Base-by-base conservation (phyloP, 1,139 yeast genomes). In the Protomyces macrosporus region DNA sequence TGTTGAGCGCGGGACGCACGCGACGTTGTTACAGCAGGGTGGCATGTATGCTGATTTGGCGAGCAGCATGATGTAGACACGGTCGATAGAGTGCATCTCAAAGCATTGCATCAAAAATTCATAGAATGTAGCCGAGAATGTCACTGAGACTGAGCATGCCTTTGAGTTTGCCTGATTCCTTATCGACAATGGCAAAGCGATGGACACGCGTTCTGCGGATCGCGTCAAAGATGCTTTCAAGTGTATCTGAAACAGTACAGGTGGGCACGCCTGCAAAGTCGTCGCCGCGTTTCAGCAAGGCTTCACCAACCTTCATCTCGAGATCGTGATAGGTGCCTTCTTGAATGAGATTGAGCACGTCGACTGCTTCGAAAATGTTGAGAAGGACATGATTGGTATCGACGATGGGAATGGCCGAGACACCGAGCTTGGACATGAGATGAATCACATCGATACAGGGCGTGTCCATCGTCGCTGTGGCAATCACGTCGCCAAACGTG, bases 211-310 rank as follows among this genome's bases (percentile, higher is more conserved):
- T 86, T 71, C 91, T 87, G 72, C 98, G 82, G 67, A 95, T 90
- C 51, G 96, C 91, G 73, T 93, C 97, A 86, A 93, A 83, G 67
- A 95, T 88, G 14, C 96, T 90, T 68, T 95, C 88, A 67, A 95
- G 79, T 68, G 95, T 82, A 74, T 95, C 99, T 69, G 85, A 82
- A 69, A 85, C 80, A 0, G 98, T 90, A 76, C 98, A 95, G 0
- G 98, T 93, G 75, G 91, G 91, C 14, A 95, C 98, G 65, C 99
- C 98, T 75, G 93, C 98, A 72, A 93, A 95, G 74, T 93, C 98
- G 16, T 91, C 97, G 6, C 96, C 87, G 72, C 98, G 83, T 74
- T 96, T 84, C 84, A 93, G 84, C 65, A 95, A 80, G 0, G 98
- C 98, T 74, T 93, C 98, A 3, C 98, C 99, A 7, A 95, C 97